Evolutionary conservation across 225 moss, liverwort and hornwort species (phyloP).

Genomic region (Sphagnum contortum): DNA sequence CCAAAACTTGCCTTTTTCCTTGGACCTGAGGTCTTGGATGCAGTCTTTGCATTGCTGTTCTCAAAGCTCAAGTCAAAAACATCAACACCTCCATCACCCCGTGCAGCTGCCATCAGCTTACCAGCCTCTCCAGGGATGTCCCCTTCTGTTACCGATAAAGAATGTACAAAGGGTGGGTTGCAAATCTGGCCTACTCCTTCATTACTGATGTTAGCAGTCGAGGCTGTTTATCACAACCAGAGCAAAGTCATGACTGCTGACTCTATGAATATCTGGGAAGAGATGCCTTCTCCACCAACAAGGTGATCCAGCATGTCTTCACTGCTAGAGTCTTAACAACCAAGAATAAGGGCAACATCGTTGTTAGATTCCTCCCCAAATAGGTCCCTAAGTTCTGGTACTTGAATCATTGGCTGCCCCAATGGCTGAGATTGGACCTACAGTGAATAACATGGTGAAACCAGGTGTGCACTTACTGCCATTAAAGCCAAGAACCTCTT

Average conservation of each 20-base stretch:
- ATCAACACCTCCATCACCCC: conserved; percentile 89
- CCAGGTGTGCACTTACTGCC: no score
- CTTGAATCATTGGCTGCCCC: no score
- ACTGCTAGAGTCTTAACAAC: no score
- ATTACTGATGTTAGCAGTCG: conserved; percentile 17
- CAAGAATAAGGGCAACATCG: no score
- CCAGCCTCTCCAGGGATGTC: conserved; percentile 59
- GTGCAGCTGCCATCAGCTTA: conserved; percentile 65
- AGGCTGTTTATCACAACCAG: conserved; percentile 13
- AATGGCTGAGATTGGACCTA: no score
- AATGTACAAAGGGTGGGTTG: conserved; percentile 93
- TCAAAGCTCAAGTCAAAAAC: conserved; percentile 63
- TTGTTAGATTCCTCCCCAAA: no score
- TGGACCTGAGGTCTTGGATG: conserved; percentile 13
- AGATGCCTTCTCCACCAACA: no score
- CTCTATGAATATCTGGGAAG: background rate
- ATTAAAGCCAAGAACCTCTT: no score
- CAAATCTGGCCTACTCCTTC: conserved; percentile 55
- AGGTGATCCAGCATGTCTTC: no score
- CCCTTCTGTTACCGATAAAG: conserved; percentile 60
- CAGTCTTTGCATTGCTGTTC: conserved; percentile 14
- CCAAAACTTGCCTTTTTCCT: conserved; percentile 22
- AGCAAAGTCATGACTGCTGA: background rate
- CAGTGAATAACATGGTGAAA: no score
- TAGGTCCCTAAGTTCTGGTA: no score